These are phyloP conservation scores for Thalassiosira livingstoniorum DNA, from an alignment of 352 stramenopile species.

Conservation along the genomic window DNA sequence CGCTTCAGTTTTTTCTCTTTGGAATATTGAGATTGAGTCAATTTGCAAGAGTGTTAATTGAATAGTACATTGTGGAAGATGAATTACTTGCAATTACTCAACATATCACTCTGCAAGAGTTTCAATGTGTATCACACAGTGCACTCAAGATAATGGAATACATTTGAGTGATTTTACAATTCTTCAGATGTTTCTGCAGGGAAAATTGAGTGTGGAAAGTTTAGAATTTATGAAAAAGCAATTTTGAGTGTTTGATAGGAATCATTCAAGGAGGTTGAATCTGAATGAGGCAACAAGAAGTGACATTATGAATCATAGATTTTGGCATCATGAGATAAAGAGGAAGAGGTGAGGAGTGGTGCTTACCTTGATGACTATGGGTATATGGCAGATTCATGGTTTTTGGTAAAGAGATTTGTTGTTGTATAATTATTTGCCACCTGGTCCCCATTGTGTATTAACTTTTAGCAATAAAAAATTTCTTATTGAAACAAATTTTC, in stretches of 20 bases:
- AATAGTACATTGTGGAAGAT: conserved; percentile 61
- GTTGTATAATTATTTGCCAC: too few species aligned
- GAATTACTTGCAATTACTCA: conserved; percentile 59
- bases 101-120: conserved; percentile 65
- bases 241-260: conserved; percentile 66
- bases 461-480: too few species aligned
- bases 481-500: too few species aligned
- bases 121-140: conserved; percentile 64
- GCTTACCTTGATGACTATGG: too few species aligned
- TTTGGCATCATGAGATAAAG: too few species aligned
- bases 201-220: conserved; percentile 61
- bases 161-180: conserved; percentile 77
- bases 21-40: conserved; percentile 69
- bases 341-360: too few species aligned
- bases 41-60: conserved; percentile 69
- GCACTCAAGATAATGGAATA: conserved; percentile 43
- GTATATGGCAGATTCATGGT: too few species aligned
- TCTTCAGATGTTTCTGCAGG: conserved; percentile 75
- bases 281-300: conserved; percentile 11
- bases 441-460: too few species aligned
- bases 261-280: conserved; percentile 12
- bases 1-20: conserved; percentile 76
- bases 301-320: neutral
- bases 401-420: too few species aligned
- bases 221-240: conserved; percentile 71